Base-by-base conservation (phyloP, 768 basidiomycete genomes). In the Arthromyces matolae region DNA sequence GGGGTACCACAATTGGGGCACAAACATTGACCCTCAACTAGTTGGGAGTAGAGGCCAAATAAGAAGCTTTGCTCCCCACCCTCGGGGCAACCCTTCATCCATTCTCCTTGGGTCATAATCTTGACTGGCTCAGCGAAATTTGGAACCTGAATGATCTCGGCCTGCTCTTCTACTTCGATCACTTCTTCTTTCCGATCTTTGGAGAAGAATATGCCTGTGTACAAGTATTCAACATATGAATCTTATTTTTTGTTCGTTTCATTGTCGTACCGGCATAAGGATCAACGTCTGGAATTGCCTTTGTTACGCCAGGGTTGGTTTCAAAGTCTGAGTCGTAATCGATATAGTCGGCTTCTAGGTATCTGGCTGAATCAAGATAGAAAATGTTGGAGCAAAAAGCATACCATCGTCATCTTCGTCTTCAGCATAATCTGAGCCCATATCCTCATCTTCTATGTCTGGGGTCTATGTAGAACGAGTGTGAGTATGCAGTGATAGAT, bases 31-130 rank as follows among this genome's bases (percentile, higher is more conserved):
- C 80, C 81, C 42, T 78, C 76, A 55, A 75, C 78, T 42, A 94
- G 73, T 54, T 86, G 77, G 38, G 83, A 78, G 64, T 93, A 94
- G 24, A 93, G 77, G 53, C 83, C 78, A 68, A 96, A 96, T 42
- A 96, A 71, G 68, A 87, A 88, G 49, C 81, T 81, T 61, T 96
- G 93, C 64, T 96, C 93, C 59, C 85, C 83, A 42, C 89, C 90
- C 64, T 95, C 93, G 0, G 93, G 93, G 66, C 93, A 96, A 16
- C 93, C 93, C 63, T 89, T 90, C 93, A 96, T 96, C 92, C 92
- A 96, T 61, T 93, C 84, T 22, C 89, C 90, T 65, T 90, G 88
- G 18, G 84, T 84, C 79, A 95, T 82, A 32, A 93, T 68, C 54
- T 79, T 79, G 25, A 82, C 73, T 14, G 66, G 65, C 47, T 80